Percentiles rank a stretch among this genome's conserved stretches.
phyloP scores from a whole-genome alignment of 148 eudicot species.

The Limonium bicolor region DNA sequence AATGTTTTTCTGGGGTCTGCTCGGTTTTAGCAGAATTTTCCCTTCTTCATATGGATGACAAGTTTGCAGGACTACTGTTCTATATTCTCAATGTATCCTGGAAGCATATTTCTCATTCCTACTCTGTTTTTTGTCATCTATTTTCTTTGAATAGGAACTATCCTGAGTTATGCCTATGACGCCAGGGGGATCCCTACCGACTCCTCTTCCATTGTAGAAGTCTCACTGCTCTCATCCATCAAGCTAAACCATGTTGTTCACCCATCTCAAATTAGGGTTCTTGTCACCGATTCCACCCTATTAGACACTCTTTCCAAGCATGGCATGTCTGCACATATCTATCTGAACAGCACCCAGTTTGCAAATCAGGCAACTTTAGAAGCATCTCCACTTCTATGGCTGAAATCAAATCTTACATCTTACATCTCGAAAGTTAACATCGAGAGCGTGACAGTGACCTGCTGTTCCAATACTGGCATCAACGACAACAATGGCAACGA shows the following conservation, averaged over 20 bases:
- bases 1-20: neutral
- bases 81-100: neutral
- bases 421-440: conserved; percentile 4
- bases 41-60: too few species aligned
- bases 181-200: conserved; percentile 6
- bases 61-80: too few species aligned
- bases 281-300: conserved; percentile 10
- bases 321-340: conserved; percentile 7
- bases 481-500: neutral
- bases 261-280: conserved; percentile 9
- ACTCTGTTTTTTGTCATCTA: neutral
- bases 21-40: too few species aligned
- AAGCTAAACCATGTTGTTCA: conserved; percentile 4
- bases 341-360: conserved; percentile 4
- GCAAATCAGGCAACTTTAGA: neutral
- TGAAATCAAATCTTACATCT: conserved; percentile 7
- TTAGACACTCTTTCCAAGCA: conserved; percentile 5
- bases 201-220: neutral
- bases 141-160: conserved; percentile 6
- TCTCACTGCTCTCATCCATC: conserved; percentile 6
- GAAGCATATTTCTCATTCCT: neutral
- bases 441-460: conserved; percentile 5
- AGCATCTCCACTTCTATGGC: conserved; percentile 4
- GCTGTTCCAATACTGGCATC: neutral
- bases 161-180: conserved; percentile 11